Evolutionary conservation across 2,329 filamentous ascomycete species (phyloP).

Genomic region (Byssochlamys sp.): DNA sequence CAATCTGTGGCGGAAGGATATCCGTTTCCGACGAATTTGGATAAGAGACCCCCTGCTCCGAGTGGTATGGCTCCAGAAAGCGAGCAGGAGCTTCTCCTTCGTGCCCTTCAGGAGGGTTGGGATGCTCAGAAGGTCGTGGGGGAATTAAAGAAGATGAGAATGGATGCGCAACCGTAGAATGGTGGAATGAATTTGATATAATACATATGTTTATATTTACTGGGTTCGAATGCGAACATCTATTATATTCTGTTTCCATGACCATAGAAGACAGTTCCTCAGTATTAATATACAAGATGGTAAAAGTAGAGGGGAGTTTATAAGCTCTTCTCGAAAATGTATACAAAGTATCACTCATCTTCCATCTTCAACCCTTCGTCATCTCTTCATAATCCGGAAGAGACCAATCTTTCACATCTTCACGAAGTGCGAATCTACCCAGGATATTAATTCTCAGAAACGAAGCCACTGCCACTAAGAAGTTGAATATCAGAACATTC

Average conservation of each 20-base stretch:
- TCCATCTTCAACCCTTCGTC: background rate
- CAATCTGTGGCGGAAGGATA: constrained; percentile 49
- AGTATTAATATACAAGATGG: background rate
- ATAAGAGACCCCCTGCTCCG: constrained; percentile 46
- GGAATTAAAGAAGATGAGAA: constrained; percentile 30
- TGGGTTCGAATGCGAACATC: too few species aligned
- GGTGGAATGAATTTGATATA: background rate
- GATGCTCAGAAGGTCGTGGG: constrained; percentile 31
- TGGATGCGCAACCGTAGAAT: constrained; percentile 17
- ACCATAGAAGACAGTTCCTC: background rate
- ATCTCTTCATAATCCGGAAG: constrained; percentile 29
- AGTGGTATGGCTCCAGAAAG: constrained; percentile 53
- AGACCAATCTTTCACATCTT: constrained; percentile 26
- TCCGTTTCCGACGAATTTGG: constrained; percentile 54
- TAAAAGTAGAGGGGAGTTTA: background rate
- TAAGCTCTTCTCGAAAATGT: background rate
- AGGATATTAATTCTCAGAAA: constrained; percentile 29
- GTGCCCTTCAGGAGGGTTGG: constrained; percentile 37
- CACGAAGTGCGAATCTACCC: constrained; percentile 20
- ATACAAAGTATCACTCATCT: background rate
- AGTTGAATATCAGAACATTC: constrained; percentile 24
- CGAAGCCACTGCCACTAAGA: constrained; percentile 19
- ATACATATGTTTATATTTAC: too few species aligned
- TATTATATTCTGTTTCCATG: too few species aligned
- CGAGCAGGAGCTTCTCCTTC: constrained; percentile 45